Evolutionary conservation across 2,329 filamentous ascomycete species (phyloP).

Genomic region (Elsinoe australis): DNA sequence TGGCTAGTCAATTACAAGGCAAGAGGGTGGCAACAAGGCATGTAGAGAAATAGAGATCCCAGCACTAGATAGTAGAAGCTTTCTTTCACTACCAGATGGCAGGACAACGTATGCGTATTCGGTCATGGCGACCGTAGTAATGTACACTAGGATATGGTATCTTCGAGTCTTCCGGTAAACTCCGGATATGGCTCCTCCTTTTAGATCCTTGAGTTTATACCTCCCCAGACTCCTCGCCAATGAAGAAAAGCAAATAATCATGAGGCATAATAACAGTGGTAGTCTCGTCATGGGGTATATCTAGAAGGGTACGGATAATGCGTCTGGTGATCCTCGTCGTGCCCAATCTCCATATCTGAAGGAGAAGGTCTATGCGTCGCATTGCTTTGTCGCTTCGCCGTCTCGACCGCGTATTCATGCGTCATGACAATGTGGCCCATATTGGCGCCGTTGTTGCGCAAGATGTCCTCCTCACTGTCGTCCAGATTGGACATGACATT

Average conservation of each 20-base stretch:
- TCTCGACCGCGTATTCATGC: slow-evolving; percentile 10
- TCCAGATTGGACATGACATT: slow-evolving; percentile 11
- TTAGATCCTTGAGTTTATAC: too few relatives aligned
- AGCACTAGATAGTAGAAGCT: too few relatives aligned
- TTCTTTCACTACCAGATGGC: too few relatives aligned
- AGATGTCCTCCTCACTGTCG: slow-evolving; percentile 11
- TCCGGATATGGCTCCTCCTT: too few relatives aligned
- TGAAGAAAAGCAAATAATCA: slow-evolving; percentile 2
- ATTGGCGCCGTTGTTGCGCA: slow-evolving; percentile 4
- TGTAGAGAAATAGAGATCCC: too few relatives aligned
- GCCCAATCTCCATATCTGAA: not conserved
- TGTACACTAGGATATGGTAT: too few relatives aligned
- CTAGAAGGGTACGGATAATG: slow-evolving; percentile 9
- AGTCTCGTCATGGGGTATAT: slow-evolving; percentile 1
- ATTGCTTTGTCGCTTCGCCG: slow-evolving; percentile 8
- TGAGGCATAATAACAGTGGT: not conserved
- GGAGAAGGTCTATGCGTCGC: not conserved
- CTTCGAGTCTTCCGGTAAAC: too few relatives aligned
- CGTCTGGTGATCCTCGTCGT: slow-evolving; percentile 6
- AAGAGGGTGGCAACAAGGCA: too few relatives aligned
- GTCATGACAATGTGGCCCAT: slow-evolving; percentile 15
- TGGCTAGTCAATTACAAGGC: too few relatives aligned
- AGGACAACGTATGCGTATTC: too few relatives aligned
- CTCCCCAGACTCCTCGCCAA: slow-evolving; percentile 2
- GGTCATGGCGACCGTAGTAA: too few relatives aligned